Conservation (phyloP, 2,329 filamentous ascomycete genomes). For the Monilinia vaccinii-corymbosi region DNA sequence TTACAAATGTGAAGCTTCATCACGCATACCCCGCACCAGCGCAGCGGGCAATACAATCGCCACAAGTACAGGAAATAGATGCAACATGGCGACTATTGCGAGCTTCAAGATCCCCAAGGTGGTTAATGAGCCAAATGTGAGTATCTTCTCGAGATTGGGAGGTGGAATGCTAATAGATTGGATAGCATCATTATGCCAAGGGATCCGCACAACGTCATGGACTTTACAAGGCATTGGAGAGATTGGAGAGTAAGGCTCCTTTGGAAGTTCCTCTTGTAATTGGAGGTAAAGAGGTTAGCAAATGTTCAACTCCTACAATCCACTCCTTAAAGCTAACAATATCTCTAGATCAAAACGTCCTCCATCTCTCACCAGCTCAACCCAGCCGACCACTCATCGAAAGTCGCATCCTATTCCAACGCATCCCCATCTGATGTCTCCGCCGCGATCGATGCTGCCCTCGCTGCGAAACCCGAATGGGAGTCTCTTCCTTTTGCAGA, state of each 20-base stretch:
- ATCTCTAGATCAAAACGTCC: conserved; percentile 53
- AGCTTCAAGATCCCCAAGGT: conserved; percentile 82
- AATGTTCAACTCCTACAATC: not conserved
- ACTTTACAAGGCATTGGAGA: conserved; percentile 64
- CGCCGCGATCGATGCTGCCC: conserved; percentile 27
- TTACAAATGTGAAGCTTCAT: conserved; percentile 12
- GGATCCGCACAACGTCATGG: conserved; percentile 70
- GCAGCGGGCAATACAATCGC: not conserved
- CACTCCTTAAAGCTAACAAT: conserved; percentile 1
- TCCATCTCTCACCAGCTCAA: conserved; percentile 64
- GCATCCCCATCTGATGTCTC: conserved; percentile 69
- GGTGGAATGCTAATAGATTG: conserved; percentile 9
- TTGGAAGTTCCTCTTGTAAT: conserved; percentile 76
- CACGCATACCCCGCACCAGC: conserved; percentile 20
- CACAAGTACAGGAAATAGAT: conserved; percentile 1
- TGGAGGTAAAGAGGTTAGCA: conserved; percentile 65
- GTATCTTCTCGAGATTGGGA: conserved; percentile 30
- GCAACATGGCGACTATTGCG: conserved; percentile 42
- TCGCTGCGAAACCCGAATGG: conserved; percentile 64
- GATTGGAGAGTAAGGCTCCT: conserved; percentile 58
- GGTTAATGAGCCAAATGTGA: conserved; percentile 90
- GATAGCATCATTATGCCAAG: conserved; percentile 82
- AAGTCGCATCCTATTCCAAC: conserved; percentile 76
- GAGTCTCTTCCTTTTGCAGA: conserved; percentile 81
- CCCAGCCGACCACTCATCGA: conserved; percentile 68